A percentile compares a stretch with the other conserved stretches of the same genome.
phyloP scores from a whole-genome alignment of 1,284 basidiomycete species.

The Cryptococcus floricola region DNA sequence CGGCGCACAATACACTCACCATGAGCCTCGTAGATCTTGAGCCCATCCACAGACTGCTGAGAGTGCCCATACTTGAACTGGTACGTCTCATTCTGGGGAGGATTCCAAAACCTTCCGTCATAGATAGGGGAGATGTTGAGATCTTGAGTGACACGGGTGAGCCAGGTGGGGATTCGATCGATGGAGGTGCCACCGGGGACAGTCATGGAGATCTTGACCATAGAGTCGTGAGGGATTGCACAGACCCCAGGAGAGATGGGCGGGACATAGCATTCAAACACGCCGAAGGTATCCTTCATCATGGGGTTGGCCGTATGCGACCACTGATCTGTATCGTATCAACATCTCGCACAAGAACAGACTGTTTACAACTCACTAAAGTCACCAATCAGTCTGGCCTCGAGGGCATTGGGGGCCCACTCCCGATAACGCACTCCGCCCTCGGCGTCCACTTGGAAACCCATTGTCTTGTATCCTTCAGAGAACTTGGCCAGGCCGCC shows the following conservation, averaged over 20 bases:
- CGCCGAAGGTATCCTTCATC: conserved; percentile 79
- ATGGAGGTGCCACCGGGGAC: conserved; percentile 70
- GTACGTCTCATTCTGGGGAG: conserved; percentile 67
- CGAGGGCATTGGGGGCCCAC: conserved; percentile 87
- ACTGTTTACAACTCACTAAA: conserved; percentile 68
- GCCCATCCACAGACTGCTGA: conserved; percentile 50
- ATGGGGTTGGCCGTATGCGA: conserved; percentile 76
- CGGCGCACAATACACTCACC: conserved; percentile 35
- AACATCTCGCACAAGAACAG: not conserved
- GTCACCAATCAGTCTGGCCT: conserved; percentile 85
- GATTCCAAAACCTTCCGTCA: conserved; percentile 98
- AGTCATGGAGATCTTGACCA: conserved; percentile 91
- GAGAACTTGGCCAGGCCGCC: conserved; percentile 88
- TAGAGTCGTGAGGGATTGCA: conserved; percentile 89
- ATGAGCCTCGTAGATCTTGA: conserved; percentile 95
- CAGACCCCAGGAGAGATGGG: conserved; percentile 64
- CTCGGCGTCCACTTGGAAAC: conserved; percentile 67
- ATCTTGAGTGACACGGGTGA: conserved; percentile 91
- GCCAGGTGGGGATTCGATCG: conserved; percentile 91
- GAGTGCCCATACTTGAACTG: conserved; percentile 67
- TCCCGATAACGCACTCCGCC: conserved; percentile 81
- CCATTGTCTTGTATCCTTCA: conserved; percentile 79
- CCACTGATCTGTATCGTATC: conserved; percentile 69
- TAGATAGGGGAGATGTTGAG: conserved; percentile 83
- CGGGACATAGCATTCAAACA: conserved; percentile 87